A percentile compares a stretch with the other conserved stretches of the same genome.
Evolutionary conservation across 2,329 filamentous ascomycete species (phyloP).

Genomic region (Podosphaera fusca): DNA sequence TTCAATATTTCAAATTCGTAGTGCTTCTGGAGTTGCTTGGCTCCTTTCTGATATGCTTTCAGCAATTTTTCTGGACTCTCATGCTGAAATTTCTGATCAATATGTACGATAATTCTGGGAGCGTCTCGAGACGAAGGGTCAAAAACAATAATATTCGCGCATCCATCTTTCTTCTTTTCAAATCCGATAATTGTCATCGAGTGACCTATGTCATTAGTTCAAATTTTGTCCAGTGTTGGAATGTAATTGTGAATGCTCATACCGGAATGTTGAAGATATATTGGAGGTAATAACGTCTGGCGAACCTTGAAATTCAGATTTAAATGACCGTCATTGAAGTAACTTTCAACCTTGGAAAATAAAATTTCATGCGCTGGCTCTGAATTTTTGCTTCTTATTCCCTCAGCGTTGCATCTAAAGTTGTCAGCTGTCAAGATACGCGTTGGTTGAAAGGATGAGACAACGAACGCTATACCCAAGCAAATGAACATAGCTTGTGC

Average conservation of each 20-base stretch:
- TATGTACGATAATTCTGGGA: conserved; percentile 34
- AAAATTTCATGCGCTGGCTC: conserved; percentile 22
- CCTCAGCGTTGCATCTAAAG: conserved; percentile 37
- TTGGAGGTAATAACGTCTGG: conserved; percentile 50
- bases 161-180: conserved; percentile 42
- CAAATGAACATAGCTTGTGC: conserved; percentile 57
- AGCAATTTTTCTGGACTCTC: conserved; percentile 31
- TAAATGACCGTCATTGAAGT: conserved; percentile 39
- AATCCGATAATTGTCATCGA: conserved; percentile 78
- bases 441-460: neutral
- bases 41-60: conserved; percentile 49
- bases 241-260: conserved; percentile 3
- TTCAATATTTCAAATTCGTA: conserved; percentile 59
- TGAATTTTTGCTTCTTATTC: conserved; percentile 24
- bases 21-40: conserved; percentile 43
- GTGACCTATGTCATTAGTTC: conserved; percentile 31
- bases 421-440: conserved; percentile 3
- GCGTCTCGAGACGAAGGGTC: conserved; percentile 65
- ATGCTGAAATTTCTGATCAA: conserved; percentile 24
- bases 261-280: conserved; percentile 76
- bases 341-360: conserved; percentile 44
- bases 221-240: neutral
- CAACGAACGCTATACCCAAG: conserved; percentile 35
- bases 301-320: conserved; percentile 37
- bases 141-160: conserved; percentile 56